Conservation (phyloP, 805 yeast genomes). For the Jamesozyma hellenica region DNA sequence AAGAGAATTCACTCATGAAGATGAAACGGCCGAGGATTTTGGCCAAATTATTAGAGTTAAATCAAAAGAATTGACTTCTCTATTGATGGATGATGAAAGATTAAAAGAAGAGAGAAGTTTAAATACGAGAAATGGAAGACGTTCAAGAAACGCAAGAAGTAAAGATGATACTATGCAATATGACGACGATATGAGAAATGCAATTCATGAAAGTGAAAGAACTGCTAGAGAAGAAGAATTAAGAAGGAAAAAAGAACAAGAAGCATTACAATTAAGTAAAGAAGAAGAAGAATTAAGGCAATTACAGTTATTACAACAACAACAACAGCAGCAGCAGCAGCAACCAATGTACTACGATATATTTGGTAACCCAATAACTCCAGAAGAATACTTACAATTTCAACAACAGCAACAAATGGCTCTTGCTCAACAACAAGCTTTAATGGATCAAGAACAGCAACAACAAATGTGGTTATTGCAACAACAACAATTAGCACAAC, state of each 20-base stretch:
- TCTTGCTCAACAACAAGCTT: constrained; percentile 21
- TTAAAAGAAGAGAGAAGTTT: constrained; percentile 56
- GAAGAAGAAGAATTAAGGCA: constrained; percentile 26
- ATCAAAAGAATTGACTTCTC: constrained; percentile 75
- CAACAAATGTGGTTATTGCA: constrained; percentile 26
- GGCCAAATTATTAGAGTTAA: constrained; percentile 82
- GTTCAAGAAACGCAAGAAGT: constrained; percentile 8
- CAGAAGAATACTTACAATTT: constrained; percentile 29
- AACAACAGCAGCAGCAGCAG: constrained; percentile 17
- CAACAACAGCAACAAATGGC: constrained; percentile 28
- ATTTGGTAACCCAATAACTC: constrained; percentile 29
- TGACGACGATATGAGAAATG: constrained; percentile 59
- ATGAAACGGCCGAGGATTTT: constrained; percentile 70
- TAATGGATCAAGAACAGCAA: constrained; percentile 23
- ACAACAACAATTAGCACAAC: constrained; percentile 33
- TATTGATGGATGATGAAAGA: constrained; percentile 75
- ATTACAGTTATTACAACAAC: constrained; percentile 20
- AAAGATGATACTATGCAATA: constrained; percentile 36
- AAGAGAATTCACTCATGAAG: constrained; percentile 77
- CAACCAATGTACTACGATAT: constrained; percentile 28
- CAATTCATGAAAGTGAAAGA: constrained; percentile 65
- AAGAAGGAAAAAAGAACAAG: constrained; percentile 30
- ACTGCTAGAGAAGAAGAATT: constrained; percentile 72
- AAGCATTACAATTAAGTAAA: constrained; percentile 21
- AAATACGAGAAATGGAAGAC: constrained; percentile 29